These are phyloP conservation scores for Scleroderma bovista DNA, from an alignment of 768 basidiomycete genomes.

Conservation along the genomic window DNA sequence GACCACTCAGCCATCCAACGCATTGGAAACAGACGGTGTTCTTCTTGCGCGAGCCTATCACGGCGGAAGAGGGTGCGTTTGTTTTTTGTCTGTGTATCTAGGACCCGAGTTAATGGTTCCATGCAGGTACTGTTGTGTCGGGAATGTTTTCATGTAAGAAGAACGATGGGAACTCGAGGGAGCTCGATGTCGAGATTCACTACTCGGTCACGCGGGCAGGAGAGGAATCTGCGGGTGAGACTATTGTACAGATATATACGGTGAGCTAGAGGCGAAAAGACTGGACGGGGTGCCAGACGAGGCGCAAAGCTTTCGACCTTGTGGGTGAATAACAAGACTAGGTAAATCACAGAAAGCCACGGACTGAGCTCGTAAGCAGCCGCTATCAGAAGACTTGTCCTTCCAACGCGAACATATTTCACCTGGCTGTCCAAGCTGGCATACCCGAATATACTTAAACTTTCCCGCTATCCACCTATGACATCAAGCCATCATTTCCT, in stretches of 20 bases:
- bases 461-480: too few species aligned
- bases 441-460: too few species aligned
- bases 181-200: slow-evolving; percentile 90
- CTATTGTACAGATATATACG: slow-evolving; percentile 74
- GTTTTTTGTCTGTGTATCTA: not conserved
- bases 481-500: too few species aligned
- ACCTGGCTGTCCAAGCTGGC: too few species aligned
- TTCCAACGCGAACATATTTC: too few species aligned
- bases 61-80: slow-evolving; percentile 66
- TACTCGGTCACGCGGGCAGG: slow-evolving; percentile 45
- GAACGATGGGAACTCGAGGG: slow-evolving; percentile 73
- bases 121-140: slow-evolving; percentile 60
- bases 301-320: too few species aligned
- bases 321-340: too few species aligned
- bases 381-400: too few species aligned
- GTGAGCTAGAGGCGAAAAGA: slow-evolving; percentile 60
- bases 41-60: slow-evolving; percentile 72
- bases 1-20: slow-evolving; percentile 79
- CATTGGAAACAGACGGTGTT: slow-evolving; percentile 98
- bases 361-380: too few species aligned
- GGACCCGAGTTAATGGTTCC: not conserved
- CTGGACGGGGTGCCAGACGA: too few species aligned
- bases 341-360: too few species aligned
- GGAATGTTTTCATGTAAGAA: slow-evolving; percentile 86
- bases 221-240: slow-evolving; percentile 32